Evolutionary conservation across 1,284 basidiomycete species (phyloP).

Genomic region (Anthracocystis panici-leucophaei): DNA sequence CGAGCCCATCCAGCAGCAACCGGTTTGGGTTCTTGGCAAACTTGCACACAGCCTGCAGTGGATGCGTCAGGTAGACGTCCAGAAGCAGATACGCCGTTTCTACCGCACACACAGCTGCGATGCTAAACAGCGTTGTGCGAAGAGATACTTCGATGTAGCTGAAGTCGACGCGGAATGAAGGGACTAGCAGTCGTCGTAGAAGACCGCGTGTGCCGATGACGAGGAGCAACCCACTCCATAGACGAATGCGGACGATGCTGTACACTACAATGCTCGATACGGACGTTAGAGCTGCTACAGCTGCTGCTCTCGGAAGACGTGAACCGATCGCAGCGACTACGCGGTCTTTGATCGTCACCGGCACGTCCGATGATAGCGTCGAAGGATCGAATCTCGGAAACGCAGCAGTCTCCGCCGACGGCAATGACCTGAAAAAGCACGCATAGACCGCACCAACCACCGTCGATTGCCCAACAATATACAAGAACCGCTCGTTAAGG

Average conservation of each 20-base stretch:
- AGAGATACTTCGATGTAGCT: constrained; percentile 25
- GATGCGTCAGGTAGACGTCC: constrained; percentile 61
- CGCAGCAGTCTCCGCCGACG: constrained; percentile 23
- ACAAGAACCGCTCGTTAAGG: constrained; percentile 58
- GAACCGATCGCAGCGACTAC: constrained; percentile 10
- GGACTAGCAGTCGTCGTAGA: constrained; percentile 49
- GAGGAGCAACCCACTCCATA: constrained; percentile 48
- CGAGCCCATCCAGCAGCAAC: constrained; percentile 50
- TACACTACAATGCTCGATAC: constrained; percentile 26
- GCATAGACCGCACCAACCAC: constrained; percentile 38
- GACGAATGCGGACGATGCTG: constrained; percentile 37
- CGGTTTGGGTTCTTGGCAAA: constrained; percentile 40
- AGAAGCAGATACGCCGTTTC: constrained; percentile 54
- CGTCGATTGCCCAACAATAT: constrained; percentile 22
- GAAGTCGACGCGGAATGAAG: constrained; percentile 56
- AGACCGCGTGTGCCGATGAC: constrained; percentile 48
- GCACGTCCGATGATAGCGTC: constrained; percentile 1
- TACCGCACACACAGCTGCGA: constrained; percentile 33
- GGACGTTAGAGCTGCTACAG: constrained; percentile 21
- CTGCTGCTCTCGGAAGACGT: constrained; percentile 16
- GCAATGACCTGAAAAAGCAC: constrained; percentile 16
- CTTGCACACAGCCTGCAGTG: constrained; percentile 37
- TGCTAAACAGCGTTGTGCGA: constrained; percentile 27
- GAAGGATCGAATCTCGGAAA: constrained; percentile 36
- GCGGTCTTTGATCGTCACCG: constrained; percentile 44